These are phyloP conservation scores for Trichosporon sp. DNA, from an alignment of 1,284 basidiomycete species.

Conservation along the genomic window DNA sequence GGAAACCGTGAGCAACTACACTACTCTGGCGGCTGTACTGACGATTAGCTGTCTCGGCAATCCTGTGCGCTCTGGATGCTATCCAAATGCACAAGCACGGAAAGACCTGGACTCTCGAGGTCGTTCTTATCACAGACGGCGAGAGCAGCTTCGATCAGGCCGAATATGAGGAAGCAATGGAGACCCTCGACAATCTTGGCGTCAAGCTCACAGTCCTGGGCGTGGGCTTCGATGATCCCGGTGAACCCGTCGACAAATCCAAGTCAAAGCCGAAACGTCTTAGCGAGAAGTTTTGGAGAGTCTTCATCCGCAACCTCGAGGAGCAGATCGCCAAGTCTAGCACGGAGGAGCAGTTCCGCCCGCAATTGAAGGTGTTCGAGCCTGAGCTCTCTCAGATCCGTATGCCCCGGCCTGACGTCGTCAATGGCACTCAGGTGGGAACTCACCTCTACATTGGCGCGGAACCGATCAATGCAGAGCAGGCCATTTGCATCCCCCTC, in stretches of 20 bases:
- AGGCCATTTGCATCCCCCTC: constrained; percentile 69
- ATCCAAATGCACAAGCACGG: constrained; percentile 52
- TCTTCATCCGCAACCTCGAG: constrained; percentile 52
- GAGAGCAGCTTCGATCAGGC: constrained; percentile 50
- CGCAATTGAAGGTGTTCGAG: constrained; percentile 63
- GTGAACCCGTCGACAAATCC: constrained; percentile 35
- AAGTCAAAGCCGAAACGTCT: constrained; percentile 49
- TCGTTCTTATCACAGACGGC: constrained; percentile 74
- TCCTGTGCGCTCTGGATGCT: constrained; percentile 78
- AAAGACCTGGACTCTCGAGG: constrained; percentile 74
- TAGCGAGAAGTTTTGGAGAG: constrained; percentile 71
- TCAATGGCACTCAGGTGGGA: constrained; percentile 60
- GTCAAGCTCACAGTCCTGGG: constrained; percentile 59
- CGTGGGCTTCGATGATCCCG: constrained; percentile 31
- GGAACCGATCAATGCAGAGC: constrained; percentile 57
- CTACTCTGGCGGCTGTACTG: background rate
- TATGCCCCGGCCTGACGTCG: constrained; percentile 62
- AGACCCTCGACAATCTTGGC: constrained; percentile 55
- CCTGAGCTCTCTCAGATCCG: constrained; percentile 63
- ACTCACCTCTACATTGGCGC: constrained; percentile 72
- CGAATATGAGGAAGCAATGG: constrained; percentile 64
- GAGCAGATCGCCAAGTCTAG: constrained; percentile 44
- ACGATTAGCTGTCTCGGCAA: constrained; percentile 68
- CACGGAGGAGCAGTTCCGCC: constrained; percentile 47
- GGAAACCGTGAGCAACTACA: constrained; percentile 36